Percentiles rank a stretch among this genome's conserved stretches.
phyloP scores from a whole-genome alignment of 495 filamentous ascomycete genomes.

The Glarea lozoyensis region DNA sequence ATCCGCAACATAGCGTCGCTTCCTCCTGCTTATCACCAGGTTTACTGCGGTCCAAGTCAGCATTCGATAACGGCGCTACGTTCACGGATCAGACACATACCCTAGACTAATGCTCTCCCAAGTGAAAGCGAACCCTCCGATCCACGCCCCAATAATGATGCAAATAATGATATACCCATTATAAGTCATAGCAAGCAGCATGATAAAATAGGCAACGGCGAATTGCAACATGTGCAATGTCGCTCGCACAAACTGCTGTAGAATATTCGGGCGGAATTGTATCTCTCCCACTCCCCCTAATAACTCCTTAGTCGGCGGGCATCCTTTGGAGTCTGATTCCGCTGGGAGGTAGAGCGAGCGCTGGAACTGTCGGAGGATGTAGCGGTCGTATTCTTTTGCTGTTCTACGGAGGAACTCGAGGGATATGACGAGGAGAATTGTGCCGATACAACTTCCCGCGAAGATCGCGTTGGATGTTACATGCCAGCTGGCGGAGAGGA shows the following conservation, averaged over 20 bases:
- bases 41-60: too few species aligned
- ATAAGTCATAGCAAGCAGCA: slow-evolving; percentile 45
- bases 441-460: slow-evolving; percentile 62
- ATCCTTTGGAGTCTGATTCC: not conserved
- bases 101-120: slow-evolving; percentile 36
- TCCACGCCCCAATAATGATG: slow-evolving; percentile 53
- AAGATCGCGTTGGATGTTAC: slow-evolving; percentile 53
- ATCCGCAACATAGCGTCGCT: slow-evolving; percentile 15
- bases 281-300: slow-evolving; percentile 11
- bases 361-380: slow-evolving; percentile 39
- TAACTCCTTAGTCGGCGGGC: not conserved
- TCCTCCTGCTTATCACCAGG: slow-evolving; percentile 8
- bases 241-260: slow-evolving; percentile 54
- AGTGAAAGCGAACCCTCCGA: slow-evolving; percentile 50
- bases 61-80: not conserved
- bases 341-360: not conserved
- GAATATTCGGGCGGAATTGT: slow-evolving; percentile 36
- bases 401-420: slow-evolving; percentile 56
- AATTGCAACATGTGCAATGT: slow-evolving; percentile 58
- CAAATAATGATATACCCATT: slow-evolving; percentile 49
- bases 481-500: slow-evolving; percentile 58
- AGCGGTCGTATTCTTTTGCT: slow-evolving; percentile 51
- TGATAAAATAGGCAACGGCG: slow-evolving; percentile 61
- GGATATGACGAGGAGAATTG: slow-evolving; percentile 49
- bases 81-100: slow-evolving; percentile 4